Base-by-base conservation (phyloP, 1,284 basidiomycete species). In the Leccinum holopus region DNA sequence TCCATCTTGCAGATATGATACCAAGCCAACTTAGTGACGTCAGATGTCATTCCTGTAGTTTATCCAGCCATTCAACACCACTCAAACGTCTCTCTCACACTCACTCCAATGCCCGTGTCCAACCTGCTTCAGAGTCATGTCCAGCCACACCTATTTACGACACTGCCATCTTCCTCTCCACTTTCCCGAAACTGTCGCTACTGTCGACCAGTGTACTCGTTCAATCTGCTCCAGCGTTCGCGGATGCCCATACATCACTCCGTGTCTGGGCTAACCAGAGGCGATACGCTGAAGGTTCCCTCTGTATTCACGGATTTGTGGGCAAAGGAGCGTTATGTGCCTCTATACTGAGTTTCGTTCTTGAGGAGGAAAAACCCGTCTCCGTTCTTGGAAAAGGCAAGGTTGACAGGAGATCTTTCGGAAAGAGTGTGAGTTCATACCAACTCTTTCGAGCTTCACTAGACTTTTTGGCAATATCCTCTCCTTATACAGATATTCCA, bases 241-340 rank as follows among this genome's bases (percentile, higher is more conserved):
- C 79, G 2, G 91, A 96, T 63, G 94, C 93, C 7, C 78, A 94
- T 18, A 81, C 90, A 1, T 80, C 98, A 10, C 84, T 98, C 60
- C 85, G 94, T 21, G 85, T 97, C 18, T 98, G 96, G 97, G 92
- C 93, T 1, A 89, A 90, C 60, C 92, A 96, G 72, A 84, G 95
- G 21, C 94, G 94, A 0, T 93, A 93, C 66, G 82, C 84, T 2
- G 79, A 79, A 57, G 84, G 86, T 5, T 68, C 76, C 49, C 72
- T 84, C 62, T 89, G 87, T 66, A 80, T 91, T 1, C 80, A 82
- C 44, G 92, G 90, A 0, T 88, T 88, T 67, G 89, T 86, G 69
- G 84, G 79, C 56, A 82, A 80, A 51, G 90, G 90, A 0, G 78
- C 82, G 52, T 91, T 85, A 80, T 95, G 92, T 84, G 77, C 79